Evolutionary conservation across 768 basidiomycete species (phyloP), one percentile per base, ranked within the genome.

Genomic region (Trametes elegans): DNA sequence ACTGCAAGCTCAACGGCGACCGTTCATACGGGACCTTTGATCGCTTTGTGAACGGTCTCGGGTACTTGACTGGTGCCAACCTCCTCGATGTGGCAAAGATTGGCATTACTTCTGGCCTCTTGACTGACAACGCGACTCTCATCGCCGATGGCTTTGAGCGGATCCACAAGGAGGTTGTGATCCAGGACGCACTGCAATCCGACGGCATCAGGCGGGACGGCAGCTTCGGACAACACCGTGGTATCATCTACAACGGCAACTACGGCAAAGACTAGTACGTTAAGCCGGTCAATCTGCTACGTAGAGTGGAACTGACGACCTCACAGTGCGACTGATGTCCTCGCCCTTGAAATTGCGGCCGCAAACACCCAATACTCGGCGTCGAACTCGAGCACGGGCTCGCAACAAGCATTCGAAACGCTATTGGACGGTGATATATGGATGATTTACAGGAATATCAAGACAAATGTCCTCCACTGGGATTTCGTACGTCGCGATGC

Each of bases 371-470:
- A 73, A 28, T 87, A 80, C 62, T 72, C 74, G 34, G 85, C 83
- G 2, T 68, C 67, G 11, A 49, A 69, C 6, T 66, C 64, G 11
- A 63, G 41, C 23, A 61, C 50, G 7, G 48, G 39, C 46, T 49
- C 78, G 11, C 71, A 75, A 58, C 53, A 62, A 24, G 84, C 85
- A 0, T 78, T 88, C 44, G 77, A 75, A 8, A 79, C 75, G 11
- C 69, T 85, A 5, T 74, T 88, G 53, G 74, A 80, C 28, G 87
- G 81, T 0, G 73, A 82, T 55, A 71, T 73, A 40, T 90, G 87
- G 87, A 87, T 88, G 85, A 82, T 87, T 24, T 85, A 78, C 62
- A 70, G 71, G 11, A 88, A 89, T 62, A 67, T 73, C 9, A 44
- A 76, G 24, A 85, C 86, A 1, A 69, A 74, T 4, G 76, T 81